Evolutionary conservation across 805 yeast species (phyloP), one percentile per base, ranked within the genome.

Genomic region (Wickerhamiella domercqiae): DNA sequence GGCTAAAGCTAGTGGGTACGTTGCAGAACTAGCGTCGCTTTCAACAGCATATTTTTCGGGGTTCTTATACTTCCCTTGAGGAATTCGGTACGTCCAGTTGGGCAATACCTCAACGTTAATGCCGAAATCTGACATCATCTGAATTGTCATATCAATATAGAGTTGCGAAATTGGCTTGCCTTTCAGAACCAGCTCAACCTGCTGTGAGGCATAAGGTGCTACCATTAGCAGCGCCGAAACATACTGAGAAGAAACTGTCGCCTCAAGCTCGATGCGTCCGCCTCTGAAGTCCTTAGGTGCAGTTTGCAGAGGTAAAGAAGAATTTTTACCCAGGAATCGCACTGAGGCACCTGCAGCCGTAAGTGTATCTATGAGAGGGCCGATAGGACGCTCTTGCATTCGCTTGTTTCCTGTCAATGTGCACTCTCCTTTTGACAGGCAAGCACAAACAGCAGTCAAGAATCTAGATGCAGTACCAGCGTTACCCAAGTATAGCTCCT

Each of bases 381-480:
- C 97, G 50, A 83, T 82, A 15, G 98, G 98, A 50, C 98, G 70
- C 58, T 86, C 93, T 59, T 86, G 93, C 98, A 90, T 90, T 59
- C 98, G 73, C 35, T 81, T 78, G 59, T 90, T 90, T 48, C 98
- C 98, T 1, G 97, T 90, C 44, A 90, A 66, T 5, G 73, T 62
- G 21, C 84, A 73, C 41, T 63, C 52, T 24, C 67, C 62, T 3
- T 52, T 38, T 4, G 49, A 54, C 2, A 55, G 52, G 13, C 67
- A 52, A 21, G 74, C 63, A 15, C 94, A 94, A 21, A 90, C 87
- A 2, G 95, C 73, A 2, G 96, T 81, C 53, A 90, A 68, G 57
- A 90, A 90, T 52, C 98, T 71, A 4, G 96, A 81, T 3, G 98
- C 97, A 32, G 98, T 90, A 47, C 98, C 98, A 1, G 98, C 97